Conservation (phyloP, 768 basidiomycete species). For the Mycena crocata region DNA sequence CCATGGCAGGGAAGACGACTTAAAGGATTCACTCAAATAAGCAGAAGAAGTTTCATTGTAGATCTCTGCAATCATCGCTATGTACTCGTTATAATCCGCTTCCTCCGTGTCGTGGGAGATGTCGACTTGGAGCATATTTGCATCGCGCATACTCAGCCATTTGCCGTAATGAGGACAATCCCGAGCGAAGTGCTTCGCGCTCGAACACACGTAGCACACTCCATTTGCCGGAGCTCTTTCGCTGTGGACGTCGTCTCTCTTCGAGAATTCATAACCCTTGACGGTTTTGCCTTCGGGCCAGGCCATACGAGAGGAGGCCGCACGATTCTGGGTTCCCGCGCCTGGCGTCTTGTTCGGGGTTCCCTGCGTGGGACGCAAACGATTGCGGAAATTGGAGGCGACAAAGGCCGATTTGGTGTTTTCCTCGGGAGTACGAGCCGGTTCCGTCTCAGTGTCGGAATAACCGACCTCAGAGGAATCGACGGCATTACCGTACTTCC, state of each 20-base stretch:
- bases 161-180: slow-evolving; percentile 37
- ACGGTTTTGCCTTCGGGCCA: slow-evolving; percentile 23
- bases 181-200: slow-evolving; percentile 33
- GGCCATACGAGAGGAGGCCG: background rate
- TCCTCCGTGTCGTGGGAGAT: slow-evolving; percentile 12
- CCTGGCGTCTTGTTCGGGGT: too few relatives aligned
- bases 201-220: slow-evolving; percentile 37
- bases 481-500: background rate
- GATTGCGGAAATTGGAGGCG: background rate
- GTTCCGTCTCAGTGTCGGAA: background rate
- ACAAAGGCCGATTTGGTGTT: background rate
- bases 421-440: background rate
- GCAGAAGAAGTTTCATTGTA: background rate
- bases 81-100: slow-evolving; percentile 17
- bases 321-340: too few relatives aligned
- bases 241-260: slow-evolving; percentile 14
- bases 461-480: background rate
- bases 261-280: slow-evolving; percentile 1
- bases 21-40: slow-evolving; percentile 3
- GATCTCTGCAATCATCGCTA: slow-evolving; percentile 13
- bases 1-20: background rate
- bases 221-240: slow-evolving; percentile 1
- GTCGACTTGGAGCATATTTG: slow-evolving; percentile 10
- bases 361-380: background rate
- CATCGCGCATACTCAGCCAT: slow-evolving; percentile 25